Conservation (phyloP, 805 yeast species). For the Candida corydali region DNA sequence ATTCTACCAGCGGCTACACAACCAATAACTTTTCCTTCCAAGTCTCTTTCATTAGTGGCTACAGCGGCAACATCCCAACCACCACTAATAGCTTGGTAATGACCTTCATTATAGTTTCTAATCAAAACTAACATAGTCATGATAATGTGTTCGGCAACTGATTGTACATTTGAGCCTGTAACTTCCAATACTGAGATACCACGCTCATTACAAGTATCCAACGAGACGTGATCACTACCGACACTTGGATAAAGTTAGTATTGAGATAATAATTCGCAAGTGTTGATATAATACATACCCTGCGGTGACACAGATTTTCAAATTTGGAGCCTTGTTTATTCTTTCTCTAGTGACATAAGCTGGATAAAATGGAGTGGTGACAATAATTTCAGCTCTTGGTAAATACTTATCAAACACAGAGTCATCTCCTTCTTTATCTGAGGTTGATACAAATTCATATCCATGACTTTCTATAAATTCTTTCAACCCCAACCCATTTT, state of each 20-base stretch:
- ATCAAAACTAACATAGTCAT: conserved; percentile 70
- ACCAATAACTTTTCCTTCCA: conserved; percentile 73
- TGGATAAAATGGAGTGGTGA: conserved; percentile 82
- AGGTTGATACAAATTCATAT: conserved; percentile 61
- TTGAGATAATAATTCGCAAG: neutral
- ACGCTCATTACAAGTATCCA: conserved; percentile 60
- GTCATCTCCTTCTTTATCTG: conserved; percentile 61
- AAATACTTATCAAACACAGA: conserved; percentile 61
- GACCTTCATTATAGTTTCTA: conserved; percentile 77
- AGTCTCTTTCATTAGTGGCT: conserved; percentile 69
- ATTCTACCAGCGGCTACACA: conserved; percentile 83
- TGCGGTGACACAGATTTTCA: conserved; percentile 70
- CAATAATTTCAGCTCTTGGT: conserved; percentile 69
- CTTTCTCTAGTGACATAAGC: conserved; percentile 68
- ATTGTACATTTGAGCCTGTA: conserved; percentile 75
- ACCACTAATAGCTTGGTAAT: conserved; percentile 56
- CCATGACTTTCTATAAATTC: conserved; percentile 62
- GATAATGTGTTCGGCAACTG: conserved; percentile 78
- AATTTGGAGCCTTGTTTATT: conserved; percentile 63
- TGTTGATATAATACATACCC: conserved; percentile 41
- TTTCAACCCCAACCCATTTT: conserved; percentile 71
- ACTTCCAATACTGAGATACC: conserved; percentile 72
- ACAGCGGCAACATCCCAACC: conserved; percentile 77
- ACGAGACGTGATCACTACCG: conserved; percentile 78
- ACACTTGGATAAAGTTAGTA: conserved; percentile 26